Evolutionary conservation across 2,329 filamentous ascomycete genomes (phyloP), one percentile per base, ranked within the genome.

Genomic region (Colletotrichum melonis): DNA sequence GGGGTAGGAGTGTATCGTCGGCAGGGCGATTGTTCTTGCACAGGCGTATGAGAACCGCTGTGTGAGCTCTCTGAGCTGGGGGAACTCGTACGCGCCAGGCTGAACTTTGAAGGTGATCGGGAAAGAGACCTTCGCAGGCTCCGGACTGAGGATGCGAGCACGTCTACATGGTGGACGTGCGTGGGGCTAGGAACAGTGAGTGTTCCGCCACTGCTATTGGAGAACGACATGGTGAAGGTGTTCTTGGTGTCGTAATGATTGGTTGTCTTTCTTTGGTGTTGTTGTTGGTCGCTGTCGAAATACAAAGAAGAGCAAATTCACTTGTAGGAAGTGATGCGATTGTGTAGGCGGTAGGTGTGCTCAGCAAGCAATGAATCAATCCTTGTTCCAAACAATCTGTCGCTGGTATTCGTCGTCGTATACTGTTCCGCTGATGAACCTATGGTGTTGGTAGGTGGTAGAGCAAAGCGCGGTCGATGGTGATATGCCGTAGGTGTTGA

Each of bases 61-160:
- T 86, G 84, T 68, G 91, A 89, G 75, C 81, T 80, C 42, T 88
- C 84, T 16, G 86, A 85, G 70, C 81, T 83, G 74, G 87, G 84
- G 0, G 88, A 88, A 57, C 82, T 82, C 58, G 85, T 81, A 75
- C 87, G 86, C 63, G 83, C 81, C 46, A 97, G 85, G 69, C 90
- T 88, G 81, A 97, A 96, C 82, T 97, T 97, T 38, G 96, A 98
- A 12, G 96, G 96, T n/a, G 96, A 98, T 78, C 95, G 91, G 70
- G 95, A 98, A 75, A 98, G 88, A 30, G 96, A 98, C 77, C 95
- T 93, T 76, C 95, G 90, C 72, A 98, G 87, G 78, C 95, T 94
- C 80, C 94, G 91, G 75, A 98, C 93, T 72, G 94, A 92, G 63
- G 94, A 92, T 74, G 93, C 92, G 67, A 81, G 80, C 76, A 94